Base-by-base conservation (phyloP, 225 moss, liverwort and hornwort species). In the Takakia lepidozioides region DNA sequence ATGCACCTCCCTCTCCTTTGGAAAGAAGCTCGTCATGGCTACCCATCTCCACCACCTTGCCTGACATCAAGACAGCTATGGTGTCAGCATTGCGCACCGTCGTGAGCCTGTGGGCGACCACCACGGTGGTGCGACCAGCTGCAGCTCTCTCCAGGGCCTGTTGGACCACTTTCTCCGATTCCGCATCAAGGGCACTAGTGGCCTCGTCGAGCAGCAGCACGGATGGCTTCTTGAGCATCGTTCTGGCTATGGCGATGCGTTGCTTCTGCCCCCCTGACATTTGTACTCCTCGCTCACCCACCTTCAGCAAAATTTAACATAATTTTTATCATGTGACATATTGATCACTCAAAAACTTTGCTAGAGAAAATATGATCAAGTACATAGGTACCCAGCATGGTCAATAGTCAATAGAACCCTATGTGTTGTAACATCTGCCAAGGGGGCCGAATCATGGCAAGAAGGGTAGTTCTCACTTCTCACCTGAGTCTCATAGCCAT, bases 131-230 rank as follows among this genome's bases (percentile, higher is more conserved):
- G 44, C 71, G 69, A 21, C 69, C 64, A 27, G 48, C 36, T 37
- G 79, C 64, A 56, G 58, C 60, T 21, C 60, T 68, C 48, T 76
- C 71, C 19, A 89, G 66, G 39, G 82, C 79, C 25, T 76, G 67
- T 27, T 79, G 71, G 3, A 84, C 68, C 28, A 73, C 57, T 26
- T 56, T 62, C 65, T 88, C 82, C 25, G 81, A 73, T 59, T 78
- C 72, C 2, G 63, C 55, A 49, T 84, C 84, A 51, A 88, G 69
- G 57, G 85, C 75, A 74, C 82, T 82, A 11, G 76, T 88, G 35
- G 84, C 85, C 56, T 85, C 88, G 17, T 88, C 88, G 20, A 88
- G 71, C 15, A 85, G 59, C 39, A 82, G 59, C 40, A 88, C 73
- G 19, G 61, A 25, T 32, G 85, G 85, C 23, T 57, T 80, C 49